Percentiles rank a stretch among this genome's conserved stretches.
Conservation (phyloP, 768 basidiomycete genomes). For the Tulasnella sp. region DNA sequence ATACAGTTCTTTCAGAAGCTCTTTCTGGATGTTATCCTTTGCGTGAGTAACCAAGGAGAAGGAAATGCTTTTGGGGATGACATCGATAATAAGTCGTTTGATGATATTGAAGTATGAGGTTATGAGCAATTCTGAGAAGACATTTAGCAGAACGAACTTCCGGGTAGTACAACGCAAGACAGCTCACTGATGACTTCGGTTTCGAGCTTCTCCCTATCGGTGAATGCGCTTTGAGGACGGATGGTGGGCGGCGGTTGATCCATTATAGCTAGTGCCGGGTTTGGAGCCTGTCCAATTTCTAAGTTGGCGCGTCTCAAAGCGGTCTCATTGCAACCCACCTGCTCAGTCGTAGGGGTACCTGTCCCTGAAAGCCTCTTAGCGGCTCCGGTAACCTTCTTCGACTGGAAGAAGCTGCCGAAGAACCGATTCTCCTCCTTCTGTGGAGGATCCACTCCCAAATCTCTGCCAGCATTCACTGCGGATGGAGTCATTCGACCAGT, state of each 20-base stretch:
- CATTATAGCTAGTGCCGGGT: conserved; percentile 28
- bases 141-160: neutral
- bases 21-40: conserved; percentile 91
- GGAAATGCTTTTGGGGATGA: conserved; percentile 97
- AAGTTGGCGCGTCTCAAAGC: neutral
- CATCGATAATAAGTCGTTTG: conserved; percentile 99
- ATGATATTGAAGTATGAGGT: conserved; percentile 98
- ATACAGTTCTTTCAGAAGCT: conserved; percentile 93
- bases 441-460: conserved; percentile 83
- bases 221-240: conserved; percentile 84
- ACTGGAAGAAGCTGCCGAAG: conserved; percentile 89
- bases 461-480: conserved; percentile 81
- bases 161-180: neutral
- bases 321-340: neutral
- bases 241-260: conserved; percentile 76
- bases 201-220: conserved; percentile 94
- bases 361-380: conserved; percentile 14
- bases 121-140: conserved; percentile 79
- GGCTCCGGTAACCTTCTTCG: conserved; percentile 4
- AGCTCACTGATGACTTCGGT: conserved; percentile 97
- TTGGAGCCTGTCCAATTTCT: neutral
- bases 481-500: conserved; percentile 54
- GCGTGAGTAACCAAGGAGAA: conserved; percentile 86
- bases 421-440: conserved; percentile 82
- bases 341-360: conserved; percentile 4